A percentile compares a stretch with the other conserved stretches of the same genome.
Evolutionary conservation across 306 rosid genomes (phyloP).

Genomic region (Cucumis cinereus): DNA sequence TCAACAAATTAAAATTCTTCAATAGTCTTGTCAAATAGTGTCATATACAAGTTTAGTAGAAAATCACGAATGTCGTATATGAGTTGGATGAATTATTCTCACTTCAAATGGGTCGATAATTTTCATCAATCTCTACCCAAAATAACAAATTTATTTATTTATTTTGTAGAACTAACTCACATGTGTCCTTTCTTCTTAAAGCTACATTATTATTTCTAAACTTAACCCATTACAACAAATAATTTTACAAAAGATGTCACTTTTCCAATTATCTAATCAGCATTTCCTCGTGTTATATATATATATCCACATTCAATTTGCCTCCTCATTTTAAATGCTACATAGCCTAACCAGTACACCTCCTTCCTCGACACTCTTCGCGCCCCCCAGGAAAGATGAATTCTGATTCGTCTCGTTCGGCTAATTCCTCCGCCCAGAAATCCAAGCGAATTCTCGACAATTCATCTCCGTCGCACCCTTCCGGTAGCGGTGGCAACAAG

Average conservation of each 20-base stretch:
- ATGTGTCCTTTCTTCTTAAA: no score
- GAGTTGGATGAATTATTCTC: no score
- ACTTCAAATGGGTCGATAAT: no score
- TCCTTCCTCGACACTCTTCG: constrained; percentile 11
- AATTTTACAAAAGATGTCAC: not conserved
- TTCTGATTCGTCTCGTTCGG: constrained; percentile 45
- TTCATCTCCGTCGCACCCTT: constrained; percentile 29
- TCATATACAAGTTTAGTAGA: no score
- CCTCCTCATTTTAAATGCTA: constrained; percentile 29
- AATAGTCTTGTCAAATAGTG: no score
- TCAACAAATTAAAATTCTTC: no score
- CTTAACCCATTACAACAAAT: no score
- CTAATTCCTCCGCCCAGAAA: constrained; percentile 24
- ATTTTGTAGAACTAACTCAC: no score
- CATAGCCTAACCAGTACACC: not conserved
- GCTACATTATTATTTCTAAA: no score
- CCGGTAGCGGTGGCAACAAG: constrained; percentile 10
- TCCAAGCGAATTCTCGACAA: constrained; percentile 39
- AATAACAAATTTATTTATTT: no score
- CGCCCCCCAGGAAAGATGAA: constrained; percentile 23
- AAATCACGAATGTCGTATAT: no score
- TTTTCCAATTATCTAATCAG: not conserved
- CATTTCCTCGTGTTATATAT: not conserved
- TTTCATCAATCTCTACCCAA: no score
- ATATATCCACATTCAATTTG: not conserved